Evolutionary conservation across 2,329 filamentous ascomycete species (phyloP).

Genomic region (Metarhizium rileyi): DNA sequence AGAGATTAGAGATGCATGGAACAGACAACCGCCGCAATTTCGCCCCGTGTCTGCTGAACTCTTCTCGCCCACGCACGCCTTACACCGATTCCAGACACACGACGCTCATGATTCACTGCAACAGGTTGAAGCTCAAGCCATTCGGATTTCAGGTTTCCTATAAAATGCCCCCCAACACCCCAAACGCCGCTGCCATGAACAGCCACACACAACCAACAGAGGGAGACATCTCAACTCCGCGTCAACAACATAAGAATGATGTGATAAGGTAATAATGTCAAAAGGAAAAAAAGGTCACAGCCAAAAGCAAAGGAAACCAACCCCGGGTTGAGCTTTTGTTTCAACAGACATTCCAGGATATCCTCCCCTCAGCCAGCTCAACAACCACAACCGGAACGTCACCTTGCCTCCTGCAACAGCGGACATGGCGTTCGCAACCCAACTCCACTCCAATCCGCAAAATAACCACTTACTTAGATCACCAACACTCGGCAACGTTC

Average conservation of each 20-base stretch:
- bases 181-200: constrained; percentile 24
- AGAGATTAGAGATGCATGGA: too few species aligned
- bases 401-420: background rate
- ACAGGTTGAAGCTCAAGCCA: background rate
- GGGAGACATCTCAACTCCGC: constrained; percentile 5
- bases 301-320: constrained; percentile 2
- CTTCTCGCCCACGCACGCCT: background rate
- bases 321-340: background rate
- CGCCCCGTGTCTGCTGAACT: background rate
- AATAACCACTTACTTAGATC: background rate
- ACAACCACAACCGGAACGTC: background rate
- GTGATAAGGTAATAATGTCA: constrained; percentile 5
- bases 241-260: constrained; percentile 2
- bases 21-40: too few species aligned
- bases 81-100: background rate
- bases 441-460: background rate
- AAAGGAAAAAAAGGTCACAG: background rate
- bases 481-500: background rate
- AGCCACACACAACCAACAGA: constrained; percentile 12
- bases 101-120: background rate
- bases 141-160: constrained; percentile 20
- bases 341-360: background rate
- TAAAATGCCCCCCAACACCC: constrained; percentile 19
- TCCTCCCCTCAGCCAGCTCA: background rate
- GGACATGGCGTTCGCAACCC: background rate